Evolutionary conservation across 1,139 yeast species (phyloP).

Genomic region (Candida labiduridarum): DNA sequence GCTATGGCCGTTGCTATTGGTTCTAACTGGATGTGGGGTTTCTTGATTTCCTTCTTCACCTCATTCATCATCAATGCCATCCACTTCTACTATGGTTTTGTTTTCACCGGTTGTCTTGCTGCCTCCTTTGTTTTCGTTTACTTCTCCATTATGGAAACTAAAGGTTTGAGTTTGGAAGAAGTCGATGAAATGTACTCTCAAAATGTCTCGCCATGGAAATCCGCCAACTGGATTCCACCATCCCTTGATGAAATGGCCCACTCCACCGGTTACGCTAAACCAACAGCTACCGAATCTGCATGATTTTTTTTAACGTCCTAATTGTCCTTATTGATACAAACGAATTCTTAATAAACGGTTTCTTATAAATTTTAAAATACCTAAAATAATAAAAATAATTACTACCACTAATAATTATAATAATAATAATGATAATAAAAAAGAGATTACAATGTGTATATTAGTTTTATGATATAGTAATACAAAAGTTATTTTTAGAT

Average conservation of each 20-base stretch:
- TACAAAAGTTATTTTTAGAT: slow-evolving; percentile 65
- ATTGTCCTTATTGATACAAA: not conserved
- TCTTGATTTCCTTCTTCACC: slow-evolving; percentile 71
- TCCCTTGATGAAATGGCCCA: slow-evolving; percentile 32
- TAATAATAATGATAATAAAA: not conserved
- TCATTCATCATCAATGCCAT: slow-evolving; percentile 61
- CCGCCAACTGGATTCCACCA: slow-evolving; percentile 47
- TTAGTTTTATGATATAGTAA: slow-evolving; percentile 22
- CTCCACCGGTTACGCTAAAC: slow-evolving; percentile 32
- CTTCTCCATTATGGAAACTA: slow-evolving; percentile 65
- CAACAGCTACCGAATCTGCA: slow-evolving; percentile 23
- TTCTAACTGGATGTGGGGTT: slow-evolving; percentile 81
- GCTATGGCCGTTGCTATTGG: slow-evolving; percentile 77
- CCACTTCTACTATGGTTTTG: slow-evolving; percentile 64
- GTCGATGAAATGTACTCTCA: slow-evolving; percentile 63
- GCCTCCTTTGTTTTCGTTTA: slow-evolving; percentile 57
- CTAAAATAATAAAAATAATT: too few relatives aligned
- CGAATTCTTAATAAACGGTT: not conserved
- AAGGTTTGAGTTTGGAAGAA: slow-evolving; percentile 67
- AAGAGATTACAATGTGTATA: not conserved
- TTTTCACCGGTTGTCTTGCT: slow-evolving; percentile 69
- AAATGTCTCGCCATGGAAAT: slow-evolving; percentile 48
- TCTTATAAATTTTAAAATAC: not conserved
- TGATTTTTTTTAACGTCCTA: not conserved
- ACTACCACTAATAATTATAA: too few relatives aligned